Base-by-base conservation (phyloP, 2,329 filamentous ascomycete genomes). In the Emericellopsis atlantica region DNA sequence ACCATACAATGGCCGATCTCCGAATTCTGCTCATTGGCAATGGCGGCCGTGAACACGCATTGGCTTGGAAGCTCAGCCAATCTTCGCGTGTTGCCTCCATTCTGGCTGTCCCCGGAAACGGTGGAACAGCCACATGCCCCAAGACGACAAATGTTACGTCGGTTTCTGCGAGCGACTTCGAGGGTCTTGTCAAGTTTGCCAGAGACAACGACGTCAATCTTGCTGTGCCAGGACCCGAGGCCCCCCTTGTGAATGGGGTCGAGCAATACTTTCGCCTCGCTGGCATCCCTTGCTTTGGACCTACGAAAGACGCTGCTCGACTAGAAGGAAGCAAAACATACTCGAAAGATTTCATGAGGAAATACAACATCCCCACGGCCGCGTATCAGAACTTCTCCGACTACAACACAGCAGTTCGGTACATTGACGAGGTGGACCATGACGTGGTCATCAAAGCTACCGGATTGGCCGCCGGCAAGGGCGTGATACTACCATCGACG, bases 251-350 rank as follows among this genome's bases (percentile, higher is more conserved):
- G 5, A 78, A 79, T 45, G 83, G 84, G n/a, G 81, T 88, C 44
- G 74, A 79, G 48, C 76, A 74, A 45, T 76, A 74, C 58, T 88
- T 89, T 31, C n/a, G 21, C 12, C 9, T 15, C 45, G 72, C 65
- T 34, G 67, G 66, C 4, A 78, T 85, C 49, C 66, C 69, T 43
- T 76, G 71, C 49, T 88, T 87, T 52, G 83, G 81, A 0, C 84
- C 84, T 2, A 74, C 72, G 37, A 72, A 79, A 54, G 69, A 70
- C 21, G 83, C 84, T 10, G 82, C 84, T 9, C 67, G 70, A 32
- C 79, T 89, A 70, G 84, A 89, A 55, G 84, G 84, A 33, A 84
- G 78, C 51, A 89, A 89, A 60, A 75, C 81, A 2, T 88, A 84
- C 54, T 78, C 79, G 32, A 88, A 89, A 54, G 79, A 84, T 52